Conservation (phyloP, 1,139 yeast genomes). For the Scheffersomyces lignicola region DNA sequence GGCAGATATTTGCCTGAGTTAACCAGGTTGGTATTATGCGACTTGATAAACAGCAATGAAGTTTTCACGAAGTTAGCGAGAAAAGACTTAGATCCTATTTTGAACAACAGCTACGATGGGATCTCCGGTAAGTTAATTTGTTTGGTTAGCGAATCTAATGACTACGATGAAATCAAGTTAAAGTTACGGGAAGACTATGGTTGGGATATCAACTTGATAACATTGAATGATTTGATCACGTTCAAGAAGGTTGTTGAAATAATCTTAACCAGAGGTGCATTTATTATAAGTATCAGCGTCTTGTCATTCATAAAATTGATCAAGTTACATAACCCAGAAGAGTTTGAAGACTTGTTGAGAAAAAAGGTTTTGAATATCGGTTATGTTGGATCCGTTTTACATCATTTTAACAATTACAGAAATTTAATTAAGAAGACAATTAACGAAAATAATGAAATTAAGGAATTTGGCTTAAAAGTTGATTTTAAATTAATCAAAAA, state of each 20-base stretch:
- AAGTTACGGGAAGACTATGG: constrained; percentile 23
- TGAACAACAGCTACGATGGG: constrained; percentile 31
- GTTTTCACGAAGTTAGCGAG: constrained; percentile 24
- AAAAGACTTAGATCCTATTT: constrained; percentile 8
- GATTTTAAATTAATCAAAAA: constrained; percentile 41
- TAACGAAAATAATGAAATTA: constrained; percentile 29
- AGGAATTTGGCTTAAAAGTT: constrained; percentile 27
- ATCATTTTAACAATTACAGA: constrained; percentile 37
- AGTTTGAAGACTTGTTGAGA: constrained; percentile 10
- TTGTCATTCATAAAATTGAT: constrained; percentile 38
- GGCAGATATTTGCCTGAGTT: constrained; percentile 60
- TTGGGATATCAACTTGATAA: constrained; percentile 21
- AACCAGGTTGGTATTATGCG: constrained; percentile 41
- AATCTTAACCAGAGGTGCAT: constrained; percentile 41
- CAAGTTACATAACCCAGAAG: constrained; percentile 27
- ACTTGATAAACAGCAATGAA: constrained; percentile 29
- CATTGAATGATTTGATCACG: constrained; percentile 24
- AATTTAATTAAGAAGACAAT: constrained; percentile 27
- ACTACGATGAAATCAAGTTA: constrained; percentile 19
- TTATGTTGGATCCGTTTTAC: constrained; percentile 46
- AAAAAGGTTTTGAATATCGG: constrained; percentile 31
- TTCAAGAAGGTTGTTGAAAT: constrained; percentile 29
- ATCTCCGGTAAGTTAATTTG: constrained; percentile 43
- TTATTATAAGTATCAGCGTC: constrained; percentile 37
- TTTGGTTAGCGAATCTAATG: constrained; percentile 31